Evolutionary conservation across 257 asterid species (phyloP).

Genomic region (Leptodermis oblonga): DNA sequence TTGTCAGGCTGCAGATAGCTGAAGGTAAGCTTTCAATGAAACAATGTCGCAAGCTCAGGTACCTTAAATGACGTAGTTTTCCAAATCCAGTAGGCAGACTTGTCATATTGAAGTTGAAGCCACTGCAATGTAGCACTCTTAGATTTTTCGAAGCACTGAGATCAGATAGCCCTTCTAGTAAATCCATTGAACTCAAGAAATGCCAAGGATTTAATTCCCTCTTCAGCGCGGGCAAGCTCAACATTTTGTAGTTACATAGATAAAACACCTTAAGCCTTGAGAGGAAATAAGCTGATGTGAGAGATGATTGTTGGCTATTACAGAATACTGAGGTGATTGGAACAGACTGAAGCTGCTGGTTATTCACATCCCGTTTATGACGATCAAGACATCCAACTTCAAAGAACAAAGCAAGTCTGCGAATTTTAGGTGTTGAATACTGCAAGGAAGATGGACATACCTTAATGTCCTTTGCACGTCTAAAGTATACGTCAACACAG

Average conservation of each 20-base stretch:
- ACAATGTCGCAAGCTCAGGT: neutral
- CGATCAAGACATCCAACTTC: neutral
- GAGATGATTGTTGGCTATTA: too few relatives aligned
- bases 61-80: neutral
- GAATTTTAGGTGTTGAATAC: neutral
- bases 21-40: neutral
- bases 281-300: neutral
- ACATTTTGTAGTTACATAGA: neutral
- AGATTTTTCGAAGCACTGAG: neutral
- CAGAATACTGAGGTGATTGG: too few relatives aligned
- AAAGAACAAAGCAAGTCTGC: conserved; percentile 1
- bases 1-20: neutral
- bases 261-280: neutral
- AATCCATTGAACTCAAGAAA: neutral
- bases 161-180: neutral
- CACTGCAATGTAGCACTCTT: neutral
- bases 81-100: neutral
- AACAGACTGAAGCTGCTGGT: too few relatives aligned
- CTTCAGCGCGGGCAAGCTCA: neutral
- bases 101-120: neutral
- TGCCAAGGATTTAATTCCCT: neutral
- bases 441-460: neutral
- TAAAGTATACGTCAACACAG: neutral
- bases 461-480: neutral
- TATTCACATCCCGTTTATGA: neutral